These are phyloP conservation scores for Astrothelium macrocarpum DNA, from an alignment of 495 filamentous ascomycete genomes.

Conservation along the genomic window DNA sequence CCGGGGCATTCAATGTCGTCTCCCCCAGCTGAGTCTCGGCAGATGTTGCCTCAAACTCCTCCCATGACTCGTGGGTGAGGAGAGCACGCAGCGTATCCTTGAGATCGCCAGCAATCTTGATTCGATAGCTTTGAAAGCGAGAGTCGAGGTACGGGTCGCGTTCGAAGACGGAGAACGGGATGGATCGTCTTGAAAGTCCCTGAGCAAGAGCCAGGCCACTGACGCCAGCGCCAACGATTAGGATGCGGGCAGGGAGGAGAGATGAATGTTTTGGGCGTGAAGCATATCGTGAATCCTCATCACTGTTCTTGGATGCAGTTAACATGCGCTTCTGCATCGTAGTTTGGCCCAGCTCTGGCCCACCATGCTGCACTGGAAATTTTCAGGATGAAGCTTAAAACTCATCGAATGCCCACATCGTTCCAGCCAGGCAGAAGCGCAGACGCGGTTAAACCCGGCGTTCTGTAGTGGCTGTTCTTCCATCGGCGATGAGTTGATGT, in stretches of 20 bases:
- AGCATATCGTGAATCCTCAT: conserved; percentile 2
- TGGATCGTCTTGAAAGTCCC: conserved; percentile 40
- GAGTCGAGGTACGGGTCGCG: conserved; percentile 31
- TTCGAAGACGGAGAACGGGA: conserved; percentile 46
- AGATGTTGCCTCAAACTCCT: conserved; percentile 23
- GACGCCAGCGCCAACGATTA: conserved; percentile 31
- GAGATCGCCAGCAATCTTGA: conserved; percentile 5
- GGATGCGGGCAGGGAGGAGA: conserved; percentile 11
- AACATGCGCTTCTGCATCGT: conserved; percentile 1
- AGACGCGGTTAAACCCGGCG: background rate
- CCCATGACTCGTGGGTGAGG: conserved; percentile 11
- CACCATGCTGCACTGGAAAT: conserved; percentile 5
- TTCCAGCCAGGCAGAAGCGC: background rate
- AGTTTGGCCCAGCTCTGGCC: background rate
- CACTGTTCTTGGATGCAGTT: background rate
- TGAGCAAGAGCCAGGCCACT: conserved; percentile 43
- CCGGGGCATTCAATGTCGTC: background rate
- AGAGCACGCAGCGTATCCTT: conserved; percentile 6
- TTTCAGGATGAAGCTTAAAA: conserved; percentile 1
- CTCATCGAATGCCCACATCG: background rate
- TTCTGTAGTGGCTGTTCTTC: background rate
- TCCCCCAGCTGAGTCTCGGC: conserved; percentile 8
- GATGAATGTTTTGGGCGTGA: background rate
- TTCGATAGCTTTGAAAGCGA: conserved; percentile 33
- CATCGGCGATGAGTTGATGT: background rate